These are phyloP conservation scores for Rheum nobile DNA, from an alignment of 148 eudicot genomes.

Conservation along the genomic window DNA sequence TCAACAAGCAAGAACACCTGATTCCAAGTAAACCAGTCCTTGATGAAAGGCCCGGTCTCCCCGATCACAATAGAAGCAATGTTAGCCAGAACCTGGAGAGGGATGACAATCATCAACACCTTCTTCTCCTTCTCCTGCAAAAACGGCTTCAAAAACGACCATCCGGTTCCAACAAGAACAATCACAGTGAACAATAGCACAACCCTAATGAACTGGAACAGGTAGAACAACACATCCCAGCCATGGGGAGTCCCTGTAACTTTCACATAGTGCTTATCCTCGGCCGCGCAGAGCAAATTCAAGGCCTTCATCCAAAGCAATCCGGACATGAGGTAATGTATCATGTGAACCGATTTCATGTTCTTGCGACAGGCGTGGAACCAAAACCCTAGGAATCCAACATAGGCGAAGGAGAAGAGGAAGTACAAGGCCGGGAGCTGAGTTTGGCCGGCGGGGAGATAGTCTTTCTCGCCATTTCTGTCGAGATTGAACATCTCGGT, in stretches of 20 bases:
- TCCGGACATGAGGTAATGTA: constrained; percentile 29
- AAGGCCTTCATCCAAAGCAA: constrained; percentile 25
- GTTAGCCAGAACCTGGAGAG: constrained; percentile 33
- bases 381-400: constrained; percentile 16
- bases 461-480: constrained; percentile 18
- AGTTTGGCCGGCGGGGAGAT: constrained; percentile 32
- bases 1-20: constrained; percentile 36
- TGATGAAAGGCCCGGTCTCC: constrained; percentile 26
- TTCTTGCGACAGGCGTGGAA: constrained; percentile 14
- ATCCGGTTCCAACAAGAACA: constrained; percentile 36
- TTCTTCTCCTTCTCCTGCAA: constrained; percentile 36
- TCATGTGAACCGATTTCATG: constrained; percentile 17
- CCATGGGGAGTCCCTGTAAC: constrained; percentile 30
- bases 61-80: constrained; percentile 28
- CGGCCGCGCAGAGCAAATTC: constrained; percentile 27
- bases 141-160: constrained; percentile 37
- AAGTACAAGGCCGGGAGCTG: constrained; percentile 23
- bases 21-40: constrained; percentile 26
- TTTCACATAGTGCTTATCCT: constrained; percentile 34
- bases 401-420: constrained; percentile 20
- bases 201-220: constrained; percentile 30
- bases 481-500: constrained; percentile 31
- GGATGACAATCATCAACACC: constrained; percentile 38
- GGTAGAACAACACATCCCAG: constrained; percentile 36
- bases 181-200: constrained; percentile 30